Base-by-base conservation (phyloP, 2,329 filamentous ascomycete genomes). In the Talaromyces sp. region DNA sequence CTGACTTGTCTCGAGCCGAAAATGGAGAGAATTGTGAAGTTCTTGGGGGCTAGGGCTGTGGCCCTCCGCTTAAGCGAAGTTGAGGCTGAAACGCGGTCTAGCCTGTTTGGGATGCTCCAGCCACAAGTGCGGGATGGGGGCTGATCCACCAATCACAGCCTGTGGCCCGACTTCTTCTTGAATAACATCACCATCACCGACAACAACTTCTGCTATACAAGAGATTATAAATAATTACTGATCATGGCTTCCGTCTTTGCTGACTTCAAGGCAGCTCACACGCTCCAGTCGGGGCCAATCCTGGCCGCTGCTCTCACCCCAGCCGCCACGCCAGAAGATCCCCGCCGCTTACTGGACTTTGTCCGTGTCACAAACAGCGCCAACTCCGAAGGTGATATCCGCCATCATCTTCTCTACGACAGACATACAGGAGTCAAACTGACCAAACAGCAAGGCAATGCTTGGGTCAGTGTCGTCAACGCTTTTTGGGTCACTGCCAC, bases 391-490 rank as follows among this genome's bases (percentile, higher is more conserved):
- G 79, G 80, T 36, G 88, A 94, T 66, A 79, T 97, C 56, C 85
- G 86, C 58, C 86, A 89, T 67, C 73, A 77, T 46, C 81, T 94
- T 58, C 83, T 93, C 60, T 84, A 87, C 63, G 84, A 80, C 64
- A 81, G 80, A 57, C 75, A 78, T 25, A 80, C 77, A 59, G 77
- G 79, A 31, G 73, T 77, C 31, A 81, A 78, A 54, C 71, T 91
- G 22, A 76, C 80, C n/a, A 80, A 84, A 40, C 81, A 86, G 40
- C 90, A 96, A 75, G 78, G 84, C 22, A 83, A 81, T 59, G 87
- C 86, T n/a, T 99, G 94, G 94, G 80, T 87, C 0, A 92, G 96
- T 39, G 85, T 97, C 31, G 96, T 92, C 69, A 78, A 82, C 36
- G 80, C 84, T 19, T 96, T 92, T 69, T 97, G 92, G 91, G 91